Conservation (phyloP, 805 yeast genomes). For the Kuraishia ogatae region DNA sequence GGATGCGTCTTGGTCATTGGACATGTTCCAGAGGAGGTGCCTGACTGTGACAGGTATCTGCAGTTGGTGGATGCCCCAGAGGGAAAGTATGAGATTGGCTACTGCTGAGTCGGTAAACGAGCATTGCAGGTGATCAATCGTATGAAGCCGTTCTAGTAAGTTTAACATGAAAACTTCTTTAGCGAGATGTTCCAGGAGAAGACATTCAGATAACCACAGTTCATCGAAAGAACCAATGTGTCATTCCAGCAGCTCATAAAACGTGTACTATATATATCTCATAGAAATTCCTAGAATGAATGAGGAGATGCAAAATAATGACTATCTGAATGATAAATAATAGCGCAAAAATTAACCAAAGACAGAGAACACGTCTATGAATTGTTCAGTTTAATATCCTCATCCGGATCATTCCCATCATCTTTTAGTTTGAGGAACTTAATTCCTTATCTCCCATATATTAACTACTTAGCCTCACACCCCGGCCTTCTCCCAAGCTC, state of each 20-base stretch:
- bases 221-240: background rate
- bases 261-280: background rate
- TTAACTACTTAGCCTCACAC: too few species aligned
- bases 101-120: background rate
- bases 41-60: constrained; percentile 50
- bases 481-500: too few species aligned
- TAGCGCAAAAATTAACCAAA: background rate
- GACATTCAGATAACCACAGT: background rate
- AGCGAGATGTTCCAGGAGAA: too few species aligned
- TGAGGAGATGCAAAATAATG: background rate
- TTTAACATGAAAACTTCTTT: too few species aligned
- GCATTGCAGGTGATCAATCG: background rate
- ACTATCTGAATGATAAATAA: too few species aligned
- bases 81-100: constrained; percentile 22
- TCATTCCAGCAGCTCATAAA: background rate
- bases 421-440: too few species aligned
- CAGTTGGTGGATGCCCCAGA: constrained; percentile 23
- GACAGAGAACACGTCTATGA: too few species aligned
- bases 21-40: constrained; percentile 76
- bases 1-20: constrained; percentile 78
- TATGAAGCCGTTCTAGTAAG: too few species aligned
- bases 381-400: too few species aligned
- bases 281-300: background rate
- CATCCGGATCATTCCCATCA: too few species aligned
- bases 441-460: too few species aligned